Conservation (phyloP, 306 rosid species). For the Malus asiatica region DNA sequence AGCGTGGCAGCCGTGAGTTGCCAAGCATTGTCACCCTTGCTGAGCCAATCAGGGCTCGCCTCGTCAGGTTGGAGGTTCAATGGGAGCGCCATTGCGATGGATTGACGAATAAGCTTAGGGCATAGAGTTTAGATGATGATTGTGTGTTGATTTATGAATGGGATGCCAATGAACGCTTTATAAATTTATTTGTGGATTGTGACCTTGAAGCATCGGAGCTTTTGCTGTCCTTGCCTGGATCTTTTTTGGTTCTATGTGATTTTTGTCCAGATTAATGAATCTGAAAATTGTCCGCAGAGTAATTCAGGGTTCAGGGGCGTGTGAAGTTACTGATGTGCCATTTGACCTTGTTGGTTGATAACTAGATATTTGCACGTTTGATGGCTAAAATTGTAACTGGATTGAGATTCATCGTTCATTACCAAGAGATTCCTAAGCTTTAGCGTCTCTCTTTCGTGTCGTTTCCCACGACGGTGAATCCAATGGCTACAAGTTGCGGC, state of each 20-base stretch:
- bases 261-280: neutral
- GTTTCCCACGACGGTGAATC: conserved; percentile 16
- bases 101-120: neutral
- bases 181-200: neutral
- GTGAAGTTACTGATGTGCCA: neutral
- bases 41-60: conserved; percentile 33
- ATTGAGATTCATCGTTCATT: neutral
- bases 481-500: neutral
- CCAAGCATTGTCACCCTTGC: conserved; percentile 46
- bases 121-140: neutral
- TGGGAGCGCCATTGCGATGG: neutral
- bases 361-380: neutral
- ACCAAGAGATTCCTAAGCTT: neutral
- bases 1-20: conserved; percentile 34
- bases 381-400: neutral
- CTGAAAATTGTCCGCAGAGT: neutral
- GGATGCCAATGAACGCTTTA: neutral
- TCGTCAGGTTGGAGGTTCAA: neutral
- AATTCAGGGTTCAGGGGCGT: neutral
- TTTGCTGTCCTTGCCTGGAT: neutral
- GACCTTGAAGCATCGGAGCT: neutral
- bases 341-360: neutral
- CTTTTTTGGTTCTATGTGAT: neutral
- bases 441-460: neutral
- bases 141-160: neutral